Base-by-base conservation (phyloP, 1,284 basidiomycete genomes). In the Takashimella koratensis region DNA sequence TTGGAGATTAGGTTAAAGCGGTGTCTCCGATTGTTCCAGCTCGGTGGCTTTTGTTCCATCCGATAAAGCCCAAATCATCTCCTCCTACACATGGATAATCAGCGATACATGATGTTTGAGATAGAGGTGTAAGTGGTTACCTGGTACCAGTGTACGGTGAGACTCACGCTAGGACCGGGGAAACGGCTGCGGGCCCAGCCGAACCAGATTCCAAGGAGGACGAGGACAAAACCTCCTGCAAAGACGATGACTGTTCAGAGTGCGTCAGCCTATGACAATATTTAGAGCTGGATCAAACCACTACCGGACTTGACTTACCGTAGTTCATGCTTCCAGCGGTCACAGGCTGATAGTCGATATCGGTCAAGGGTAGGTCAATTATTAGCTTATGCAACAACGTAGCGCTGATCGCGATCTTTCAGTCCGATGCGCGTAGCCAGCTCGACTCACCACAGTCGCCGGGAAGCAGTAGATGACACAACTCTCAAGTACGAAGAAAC, bases 381-480 rank as follows among this genome's bases (percentile, higher is more conserved):
- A 8, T 16, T 36, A 16, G 8, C 30, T 36, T 36, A 36, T 8
- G 26, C 12, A 20, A 25, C 23, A 44, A 27, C 36, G 19, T n/a
- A n/a, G n/a, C n/a, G n/a, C n/a, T n/a, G n/a, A n/a, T n/a, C n/a
- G n/a, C n/a, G n/a, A n/a, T n/a, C n/a, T n/a, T n/a, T n/a, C n/a
- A n/a, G n/a, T n/a, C n/a, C n/a, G n/a, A n/a, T n/a, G n/a, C n/a
- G n/a, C n/a, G n/a, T n/a, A n/a, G n/a, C n/a, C n/a, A n/a, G n/a
- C n/a, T n/a, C n/a, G n/a, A n/a, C 60, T 52, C 41, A 65, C 63
- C 51, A 50, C 45, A 1, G 50, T 43, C n/a, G 62, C 62, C 1
- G 63, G 63, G 53, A 65, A 65, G 39, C 57, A 61, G 39, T 58
- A 65, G 23, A 65, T 59, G 21, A 65, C 59, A 16, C 51, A 39